phyloP scores from a whole-genome alignment of 2,329 filamentous ascomycete species.

The Fusarium devonianum region DNA sequence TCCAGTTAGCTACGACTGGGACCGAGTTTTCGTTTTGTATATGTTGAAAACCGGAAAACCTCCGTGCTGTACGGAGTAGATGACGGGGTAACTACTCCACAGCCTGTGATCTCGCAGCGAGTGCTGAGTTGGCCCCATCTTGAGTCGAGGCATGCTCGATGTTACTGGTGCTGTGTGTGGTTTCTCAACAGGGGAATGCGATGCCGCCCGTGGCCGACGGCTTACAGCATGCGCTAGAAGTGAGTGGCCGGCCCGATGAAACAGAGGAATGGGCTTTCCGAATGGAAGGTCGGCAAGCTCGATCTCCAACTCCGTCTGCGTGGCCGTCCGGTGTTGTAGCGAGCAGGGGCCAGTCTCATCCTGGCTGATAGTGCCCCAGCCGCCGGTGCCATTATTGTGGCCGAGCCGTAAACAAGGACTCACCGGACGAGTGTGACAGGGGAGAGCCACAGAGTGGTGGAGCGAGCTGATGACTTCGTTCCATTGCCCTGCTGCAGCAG shows the following conservation, averaged over 20 bases:
- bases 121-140: neutral
- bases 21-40: constrained; percentile 3
- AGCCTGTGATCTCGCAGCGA: neutral
- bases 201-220: neutral
- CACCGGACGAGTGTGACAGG: constrained; percentile 2
- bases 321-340: constrained; percentile 10
- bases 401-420: neutral
- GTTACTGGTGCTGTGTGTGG: neutral
- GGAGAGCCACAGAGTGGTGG: constrained; percentile 11
- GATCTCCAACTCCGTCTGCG: constrained; percentile 28
- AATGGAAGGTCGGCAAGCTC: constrained; percentile 18
- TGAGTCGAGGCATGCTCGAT: neutral
- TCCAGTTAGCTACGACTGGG: constrained; percentile 1
- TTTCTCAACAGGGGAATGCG: neutral
- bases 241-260: constrained; percentile 31
- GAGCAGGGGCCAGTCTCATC: constrained; percentile 9
- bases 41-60: constrained; percentile 20
- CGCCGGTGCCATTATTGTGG: constrained; percentile 5
- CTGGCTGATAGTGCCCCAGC: constrained; percentile 4
- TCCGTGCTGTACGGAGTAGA: neutral
- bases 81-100: too few species aligned
- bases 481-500: neutral
- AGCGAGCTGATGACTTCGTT: constrained; percentile 6
- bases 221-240: constrained; percentile 9
- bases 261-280: too few species aligned